Conservation (phyloP, 768 basidiomycete species). For the Collybia sp. region DNA sequence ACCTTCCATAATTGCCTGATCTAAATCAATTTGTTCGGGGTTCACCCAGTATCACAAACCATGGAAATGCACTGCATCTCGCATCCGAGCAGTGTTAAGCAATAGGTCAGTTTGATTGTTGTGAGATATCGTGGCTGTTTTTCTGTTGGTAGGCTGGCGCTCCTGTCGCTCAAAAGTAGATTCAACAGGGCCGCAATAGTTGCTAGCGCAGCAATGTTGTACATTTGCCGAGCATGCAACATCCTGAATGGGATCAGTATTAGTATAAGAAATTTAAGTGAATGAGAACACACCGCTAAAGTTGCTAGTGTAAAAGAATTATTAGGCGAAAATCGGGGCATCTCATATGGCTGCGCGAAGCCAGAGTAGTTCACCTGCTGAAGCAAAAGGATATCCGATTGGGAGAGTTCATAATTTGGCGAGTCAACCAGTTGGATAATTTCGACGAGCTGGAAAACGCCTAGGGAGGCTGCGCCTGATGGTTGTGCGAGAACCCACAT, state of each 20-base stretch:
- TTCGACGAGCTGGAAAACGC: background rate
- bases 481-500: background rate
- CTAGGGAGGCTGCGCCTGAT: background rate
- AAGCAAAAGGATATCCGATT: constrained; percentile 1
- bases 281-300: background rate
- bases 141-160: background rate
- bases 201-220: constrained; percentile 1
- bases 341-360: background rate
- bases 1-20: background rate
- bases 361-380: background rate
- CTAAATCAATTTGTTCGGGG: background rate
- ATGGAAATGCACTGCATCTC: background rate
- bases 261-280: background rate
- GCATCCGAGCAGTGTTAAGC: constrained; percentile 5
- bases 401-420: background rate
- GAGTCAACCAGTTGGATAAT: constrained; percentile 1
- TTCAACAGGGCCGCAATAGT: background rate
- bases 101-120: background rate
- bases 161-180: background rate
- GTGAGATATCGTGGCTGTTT: background rate
- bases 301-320: background rate
- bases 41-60: background rate
- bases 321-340: background rate
- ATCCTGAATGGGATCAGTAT: background rate
- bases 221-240: constrained; percentile 1